Evolutionary conservation across 164 flowering plant genomes (phyloP).

Genomic region (Hamamelis virginiana): DNA sequence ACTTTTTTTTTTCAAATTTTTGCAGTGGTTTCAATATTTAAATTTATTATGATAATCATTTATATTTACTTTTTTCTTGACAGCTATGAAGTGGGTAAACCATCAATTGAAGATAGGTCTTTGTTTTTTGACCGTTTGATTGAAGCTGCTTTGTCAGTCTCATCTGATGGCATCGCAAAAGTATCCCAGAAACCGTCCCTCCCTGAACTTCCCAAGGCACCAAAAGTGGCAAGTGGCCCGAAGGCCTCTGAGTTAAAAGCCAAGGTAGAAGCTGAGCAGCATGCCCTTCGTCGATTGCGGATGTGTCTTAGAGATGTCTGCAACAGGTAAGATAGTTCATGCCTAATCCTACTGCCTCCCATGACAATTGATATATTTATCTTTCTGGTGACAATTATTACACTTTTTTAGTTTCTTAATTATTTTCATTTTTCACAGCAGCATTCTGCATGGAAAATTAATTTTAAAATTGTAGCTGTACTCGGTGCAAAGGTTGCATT

Average conservation of each 20-base stretch:
- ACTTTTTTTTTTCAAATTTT: neutral
- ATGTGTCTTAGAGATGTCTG: constrained; percentile 99
- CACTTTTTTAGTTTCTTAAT: neutral
- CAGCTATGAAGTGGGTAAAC: constrained; percentile 71
- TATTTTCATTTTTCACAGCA: neutral
- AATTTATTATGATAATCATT: neutral
- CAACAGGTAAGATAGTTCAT: constrained; percentile 62
- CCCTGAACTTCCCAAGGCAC: constrained; percentile 89
- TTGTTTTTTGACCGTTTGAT: constrained; percentile 73
- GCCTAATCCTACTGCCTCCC: neutral
- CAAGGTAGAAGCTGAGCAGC: constrained; percentile 97
- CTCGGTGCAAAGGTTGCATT: neutral
- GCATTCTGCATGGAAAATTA: no score
- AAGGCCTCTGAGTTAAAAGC: constrained; percentile 88
- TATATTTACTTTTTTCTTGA: neutral
- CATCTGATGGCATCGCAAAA: constrained; percentile 37
- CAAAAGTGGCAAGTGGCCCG: constrained; percentile 76
- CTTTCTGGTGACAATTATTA: neutral
- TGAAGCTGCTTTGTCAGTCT: constrained; percentile 75
- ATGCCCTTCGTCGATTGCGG: constrained; percentile 91
- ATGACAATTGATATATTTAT: neutral
- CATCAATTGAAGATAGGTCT: constrained; percentile 66
- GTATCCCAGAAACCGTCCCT: constrained; percentile 43
- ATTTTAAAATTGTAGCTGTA: no score
- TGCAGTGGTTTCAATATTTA: neutral